Base-by-base conservation (phyloP, 2,329 filamentous ascomycete genomes). In the Pseudogymnoascus sp. region DNA sequence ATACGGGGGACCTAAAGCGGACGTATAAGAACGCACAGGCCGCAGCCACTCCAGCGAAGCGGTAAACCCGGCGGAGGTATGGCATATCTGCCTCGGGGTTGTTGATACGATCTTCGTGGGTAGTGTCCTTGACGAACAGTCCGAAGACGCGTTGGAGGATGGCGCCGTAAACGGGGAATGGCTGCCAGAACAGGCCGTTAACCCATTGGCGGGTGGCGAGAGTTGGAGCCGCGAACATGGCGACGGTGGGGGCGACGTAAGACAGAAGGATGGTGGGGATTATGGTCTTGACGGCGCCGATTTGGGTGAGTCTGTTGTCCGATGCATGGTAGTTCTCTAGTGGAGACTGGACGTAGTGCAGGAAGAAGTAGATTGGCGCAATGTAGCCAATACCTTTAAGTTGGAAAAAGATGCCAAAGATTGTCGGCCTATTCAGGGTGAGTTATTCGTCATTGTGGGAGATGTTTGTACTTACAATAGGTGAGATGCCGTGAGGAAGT, bases 291-390 rank as follows among this genome's bases (percentile, higher is more conserved):
- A 70, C 70, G 7, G 70, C 68, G 12, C 67, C 63, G 4, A 71
- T 63, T 26, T 71, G 68, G 3, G 70, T 71, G 16, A 76, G 62
- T 31, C 75, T 69, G 50, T 72, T 72, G 56, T 77, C 75, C 6
- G 68, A 64, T 3, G 72, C 69, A 2, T 70, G 66, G 62, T 73
- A 76, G 6, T 70, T 72, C 16, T 72, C 70, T n/a, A 74, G 65
- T 6, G 73, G 70, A 22, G 69, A 70, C 59, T 70, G 69, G 4
- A 75, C 62, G 60, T 75, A 77, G 62, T 76, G 73, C 37, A 76
- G 65, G 65, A 75, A 76, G 65, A 70, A 76, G 68, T 74, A 77
- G 19, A 76, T 59, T 4, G 75, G 74, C 1, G 70, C 71, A 1
- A 74, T 61, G 31, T 73, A 65, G 8, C 71, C 75, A 12, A 74